Evolutionary conservation across 1,284 basidiomycete genomes (phyloP).

Genomic region (Butyriboletus appendiculatus): DNA sequence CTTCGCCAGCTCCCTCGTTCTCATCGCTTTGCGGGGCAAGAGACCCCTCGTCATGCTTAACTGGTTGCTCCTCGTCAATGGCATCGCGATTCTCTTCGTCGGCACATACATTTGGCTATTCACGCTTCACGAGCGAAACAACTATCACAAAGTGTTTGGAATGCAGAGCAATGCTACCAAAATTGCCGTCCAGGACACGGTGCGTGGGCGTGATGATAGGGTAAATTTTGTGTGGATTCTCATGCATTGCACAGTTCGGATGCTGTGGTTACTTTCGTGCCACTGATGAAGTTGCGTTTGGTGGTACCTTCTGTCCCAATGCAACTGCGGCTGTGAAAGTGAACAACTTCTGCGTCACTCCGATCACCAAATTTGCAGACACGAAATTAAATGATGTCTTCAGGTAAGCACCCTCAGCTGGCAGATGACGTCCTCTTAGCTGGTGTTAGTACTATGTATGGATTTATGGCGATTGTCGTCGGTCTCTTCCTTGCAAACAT

Average conservation of each 20-base stretch:
- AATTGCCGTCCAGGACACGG: slow-evolving; percentile 70
- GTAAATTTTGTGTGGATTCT: not conserved
- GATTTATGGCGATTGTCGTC: slow-evolving; percentile 79
- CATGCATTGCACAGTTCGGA: slow-evolving; percentile 46
- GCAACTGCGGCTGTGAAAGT: slow-evolving; percentile 42
- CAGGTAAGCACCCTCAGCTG: slow-evolving; percentile 48
- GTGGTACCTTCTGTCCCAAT: slow-evolving; percentile 63
- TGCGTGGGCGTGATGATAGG: slow-evolving; percentile 32
- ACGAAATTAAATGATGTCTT: slow-evolving; percentile 77
- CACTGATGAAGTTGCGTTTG: slow-evolving; percentile 57
- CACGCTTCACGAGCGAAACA: slow-evolving; percentile 67
- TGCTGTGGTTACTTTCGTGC: slow-evolving; percentile 85
- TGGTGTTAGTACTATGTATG: slow-evolving; percentile 58
- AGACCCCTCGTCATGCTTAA: slow-evolving; percentile 71
- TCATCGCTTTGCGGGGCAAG: slow-evolving; percentile 69
- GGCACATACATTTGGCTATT: slow-evolving; percentile 79
- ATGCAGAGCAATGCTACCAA: slow-evolving; percentile 48
- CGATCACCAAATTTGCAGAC: slow-evolving; percentile 66
- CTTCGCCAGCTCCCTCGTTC: slow-evolving; percentile 66
- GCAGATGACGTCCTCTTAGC: slow-evolving; percentile 1
- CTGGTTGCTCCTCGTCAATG: slow-evolving; percentile 65
- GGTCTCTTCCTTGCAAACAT: slow-evolving; percentile 74
- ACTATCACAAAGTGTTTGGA: slow-evolving; percentile 62
- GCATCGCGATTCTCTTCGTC: slow-evolving; percentile 56
- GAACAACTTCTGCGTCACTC: slow-evolving; percentile 62